phyloP scores from a whole-genome alignment of 371 early-diverging fungal genomes.

The Zychaea mexicana region DNA sequence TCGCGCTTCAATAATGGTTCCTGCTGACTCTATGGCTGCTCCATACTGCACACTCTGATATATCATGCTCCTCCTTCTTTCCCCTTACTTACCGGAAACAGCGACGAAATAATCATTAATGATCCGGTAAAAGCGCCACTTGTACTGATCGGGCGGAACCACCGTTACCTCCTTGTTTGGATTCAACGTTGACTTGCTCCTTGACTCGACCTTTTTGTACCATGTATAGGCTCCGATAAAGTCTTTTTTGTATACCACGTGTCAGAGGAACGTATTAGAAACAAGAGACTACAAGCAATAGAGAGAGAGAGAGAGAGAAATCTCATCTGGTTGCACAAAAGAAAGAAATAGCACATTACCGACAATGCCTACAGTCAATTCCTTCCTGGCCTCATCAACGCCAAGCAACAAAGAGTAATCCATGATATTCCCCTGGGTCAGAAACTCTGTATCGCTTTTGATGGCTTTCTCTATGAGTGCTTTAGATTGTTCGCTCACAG shows the following conservation, averaged over 20 bases:
- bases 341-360: slow-evolving; percentile 65
- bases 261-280: too few species aligned
- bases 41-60: too few species aligned
- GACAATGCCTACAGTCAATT: slow-evolving; percentile 90
- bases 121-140: slow-evolving; percentile 80
- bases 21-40: neutral
- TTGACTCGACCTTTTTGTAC: slow-evolving; percentile 92
- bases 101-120: slow-evolving; percentile 85
- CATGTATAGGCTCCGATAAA: slow-evolving; percentile 95
- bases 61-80: neutral
- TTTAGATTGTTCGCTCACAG: slow-evolving; percentile 76
- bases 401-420: slow-evolving; percentile 93
- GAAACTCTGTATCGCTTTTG: slow-evolving; percentile 83
- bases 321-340: neutral
- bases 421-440: slow-evolving; percentile 88
- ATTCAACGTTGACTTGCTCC: slow-evolving; percentile 84
- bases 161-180: slow-evolving; percentile 86
- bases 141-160: slow-evolving; percentile 89
- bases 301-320: neutral
- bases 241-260: slow-evolving; percentile 48
- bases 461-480: slow-evolving; percentile 75
- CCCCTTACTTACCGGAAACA: slow-evolving; percentile 58
- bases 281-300: neutral
- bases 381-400: slow-evolving; percentile 75
- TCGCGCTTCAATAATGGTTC: neutral